Base-by-base conservation (phyloP, 305 asterid genomes). In the Solanum hybrid region DNA sequence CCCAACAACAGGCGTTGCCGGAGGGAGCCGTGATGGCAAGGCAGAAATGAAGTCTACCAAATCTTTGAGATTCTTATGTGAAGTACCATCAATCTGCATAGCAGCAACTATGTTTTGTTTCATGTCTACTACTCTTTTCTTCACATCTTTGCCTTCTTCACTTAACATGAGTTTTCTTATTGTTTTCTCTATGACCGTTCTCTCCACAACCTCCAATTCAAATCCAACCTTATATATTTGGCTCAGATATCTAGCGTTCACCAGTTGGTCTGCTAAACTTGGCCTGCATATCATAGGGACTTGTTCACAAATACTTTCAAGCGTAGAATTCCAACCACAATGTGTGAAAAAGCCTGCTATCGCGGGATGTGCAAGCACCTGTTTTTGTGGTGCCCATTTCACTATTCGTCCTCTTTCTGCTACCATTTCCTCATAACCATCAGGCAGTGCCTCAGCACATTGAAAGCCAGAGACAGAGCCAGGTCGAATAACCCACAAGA, bases 281-380 rank as follows among this genome's bases (percentile, higher is more conserved):
- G 90, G 88, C 35, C 73, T 82, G 26, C 90, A 89, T 61, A 89
- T 89, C 90, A 89, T 3, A 8, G 90, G 88, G 28, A 82, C 83
- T 11, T 77, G 75, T 2, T 82, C 90, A 8, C 14, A 37, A 1
- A 81, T 89, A 82, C 90, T 89, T 33, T 89, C 90, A 34, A 89
- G 36, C 1, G 88, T 89, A 18, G 90, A 89, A 33, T 69, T 89
- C 90, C 88, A 89, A 16, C 90, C 88, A 37, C 88, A 61, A 67
- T 89, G 90, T 5, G 85, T 67, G 51, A n/a, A 61, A 73, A 89
- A 80, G 1, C 88, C 84, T 18, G 35, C 90, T 36, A 67, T 20
- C 1, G 88, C 82, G 1, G 51, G 69, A 83, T 82, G 88, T 36
- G 88, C 35, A 34, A 82, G 74, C 31, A 89, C 90, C 42, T 35